Percentiles rank a stretch among this genome's conserved stretches.
Evolutionary conservation across 495 filamentous ascomycete species (phyloP).

Genomic region (Tuber aestivum): DNA sequence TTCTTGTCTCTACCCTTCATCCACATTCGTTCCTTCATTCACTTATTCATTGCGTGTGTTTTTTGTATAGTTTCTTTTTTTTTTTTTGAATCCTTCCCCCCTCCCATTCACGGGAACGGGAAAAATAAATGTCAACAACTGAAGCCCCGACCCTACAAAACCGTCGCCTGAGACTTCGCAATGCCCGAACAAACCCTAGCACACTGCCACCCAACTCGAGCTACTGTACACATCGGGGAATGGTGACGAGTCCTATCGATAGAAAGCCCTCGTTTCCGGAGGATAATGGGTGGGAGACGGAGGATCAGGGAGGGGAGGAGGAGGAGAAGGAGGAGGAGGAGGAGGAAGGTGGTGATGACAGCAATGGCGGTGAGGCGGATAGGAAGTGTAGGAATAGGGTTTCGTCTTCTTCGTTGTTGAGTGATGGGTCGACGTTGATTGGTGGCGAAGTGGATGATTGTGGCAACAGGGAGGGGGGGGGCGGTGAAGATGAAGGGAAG

Average conservation of each 20-base stretch:
- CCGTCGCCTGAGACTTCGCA: conserved; percentile 37
- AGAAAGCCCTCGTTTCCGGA: neutral
- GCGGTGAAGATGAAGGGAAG: neutral
- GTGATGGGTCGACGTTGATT: conserved; percentile 11
- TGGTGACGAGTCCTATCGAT: neutral
- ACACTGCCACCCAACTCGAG: conserved; percentile 20
- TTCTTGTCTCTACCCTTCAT: neutral
- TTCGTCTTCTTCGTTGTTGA: conserved; percentile 7
- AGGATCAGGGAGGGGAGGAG: conserved; percentile 4
- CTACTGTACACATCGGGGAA: neutral
- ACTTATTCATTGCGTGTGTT: neutral
- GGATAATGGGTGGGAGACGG: conserved; percentile 36
- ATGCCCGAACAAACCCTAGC: conserved; percentile 34
- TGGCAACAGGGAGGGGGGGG: neutral
- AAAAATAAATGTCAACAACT: conserved; percentile 6
- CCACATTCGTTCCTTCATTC: neutral
- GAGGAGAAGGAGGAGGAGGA: neutral
- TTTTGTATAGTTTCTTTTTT: too few species aligned
- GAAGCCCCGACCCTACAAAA: conserved; percentile 33
- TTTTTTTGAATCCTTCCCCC: neutral
- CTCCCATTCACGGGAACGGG: neutral
- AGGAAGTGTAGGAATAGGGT: conserved; percentile 14
- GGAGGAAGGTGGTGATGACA: neutral
- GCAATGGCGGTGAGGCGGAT: neutral
- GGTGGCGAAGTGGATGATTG: neutral